A percentile compares a stretch with the other conserved stretches of the same genome.
These are phyloP conservation scores for Diplodia scrobiculata DNA, from an alignment of 2,329 filamentous ascomycete species.

Conservation along the genomic window DNA sequence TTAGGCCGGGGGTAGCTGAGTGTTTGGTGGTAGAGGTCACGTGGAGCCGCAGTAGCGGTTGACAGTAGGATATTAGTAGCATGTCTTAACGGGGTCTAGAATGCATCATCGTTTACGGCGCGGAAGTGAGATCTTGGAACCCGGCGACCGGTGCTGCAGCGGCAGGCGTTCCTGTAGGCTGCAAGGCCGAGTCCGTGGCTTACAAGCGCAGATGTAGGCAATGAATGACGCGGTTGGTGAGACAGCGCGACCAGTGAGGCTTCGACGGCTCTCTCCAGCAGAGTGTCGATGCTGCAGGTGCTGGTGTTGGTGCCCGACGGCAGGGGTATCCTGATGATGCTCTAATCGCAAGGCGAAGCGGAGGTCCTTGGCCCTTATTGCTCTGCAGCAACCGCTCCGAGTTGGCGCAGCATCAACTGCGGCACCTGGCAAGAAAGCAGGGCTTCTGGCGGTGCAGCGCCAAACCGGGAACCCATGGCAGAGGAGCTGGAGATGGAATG, in stretches of 20 bases:
- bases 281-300: constrained; percentile 1
- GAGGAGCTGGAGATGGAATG: constrained; percentile 24
- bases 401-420: not conserved
- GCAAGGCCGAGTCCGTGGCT: constrained; percentile 11
- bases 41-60: constrained; percentile 11
- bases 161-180: constrained; percentile 28
- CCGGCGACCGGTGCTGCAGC: constrained; percentile 27
- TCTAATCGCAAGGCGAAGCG: not conserved
- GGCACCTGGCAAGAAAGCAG: constrained; percentile 2
- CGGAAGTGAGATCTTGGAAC: constrained; percentile 29
- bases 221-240: constrained; percentile 21
- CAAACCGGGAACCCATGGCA: constrained; percentile 22
- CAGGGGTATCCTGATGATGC: not conserved
- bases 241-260: constrained; percentile 14
- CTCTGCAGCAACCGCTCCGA: not conserved
- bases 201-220: constrained; percentile 13
- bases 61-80: constrained; percentile 25
- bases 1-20: constrained; percentile 16
- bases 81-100: constrained; percentile 28
- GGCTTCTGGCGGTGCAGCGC: constrained; percentile 7
- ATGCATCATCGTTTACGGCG: constrained; percentile 23
- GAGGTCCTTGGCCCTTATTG: not conserved
- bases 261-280: constrained; percentile 5
- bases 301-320: not conserved
- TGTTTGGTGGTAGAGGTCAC: constrained; percentile 11